Evolutionary conservation across 306 rosid genomes (phyloP), one percentile per base, ranked within the genome.

Genomic region (Cicer judaicum): DNA sequence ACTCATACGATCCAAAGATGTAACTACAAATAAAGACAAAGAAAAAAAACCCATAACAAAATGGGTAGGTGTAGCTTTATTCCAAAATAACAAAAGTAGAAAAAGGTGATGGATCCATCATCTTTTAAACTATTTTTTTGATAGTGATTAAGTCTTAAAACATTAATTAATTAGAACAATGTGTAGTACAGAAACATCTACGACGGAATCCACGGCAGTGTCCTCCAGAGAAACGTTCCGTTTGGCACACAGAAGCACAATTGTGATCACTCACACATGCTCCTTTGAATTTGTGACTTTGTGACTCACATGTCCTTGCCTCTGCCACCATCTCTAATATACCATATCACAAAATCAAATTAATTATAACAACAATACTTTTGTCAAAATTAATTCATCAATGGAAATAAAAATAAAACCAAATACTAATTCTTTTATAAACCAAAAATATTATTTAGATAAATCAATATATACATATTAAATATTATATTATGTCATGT

Each of bases 161-260:
- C 57, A 53, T 53, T n/a, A 6, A 14, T 50, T 49, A 50, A 11
- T 59, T 14, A 2, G 44, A 77, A 57, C 83, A 79, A 5, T 57
- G 80, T 56, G 42, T 85, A 13, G 79, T 83, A 82, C 96, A 90
- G 75, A 80, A 80, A 80, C 96, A 90, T 19, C 89, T 79, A 36
- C 87, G 89, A 48, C 90, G 88, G 41, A 86, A 71, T 40, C 95
- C 95, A 10, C 81, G 88, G 78, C 95, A 89, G 6, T 77, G 54
- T 13, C 95, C 92, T 7, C 81, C 86, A 0, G 13, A 41, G 62
- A 87, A 89, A 52, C 81, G 83, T 77, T 89, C 94, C 0, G 83
- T 78, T 39, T 73, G 56, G 73, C 94, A 89, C 18, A 89, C 78
- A 24, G 74, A 5, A 2, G 75, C 89, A 40, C 95, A 89, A 46